Conservation (phyloP, 2,329 filamentous ascomycete genomes). For the Clonostachys byssicola region DNA sequence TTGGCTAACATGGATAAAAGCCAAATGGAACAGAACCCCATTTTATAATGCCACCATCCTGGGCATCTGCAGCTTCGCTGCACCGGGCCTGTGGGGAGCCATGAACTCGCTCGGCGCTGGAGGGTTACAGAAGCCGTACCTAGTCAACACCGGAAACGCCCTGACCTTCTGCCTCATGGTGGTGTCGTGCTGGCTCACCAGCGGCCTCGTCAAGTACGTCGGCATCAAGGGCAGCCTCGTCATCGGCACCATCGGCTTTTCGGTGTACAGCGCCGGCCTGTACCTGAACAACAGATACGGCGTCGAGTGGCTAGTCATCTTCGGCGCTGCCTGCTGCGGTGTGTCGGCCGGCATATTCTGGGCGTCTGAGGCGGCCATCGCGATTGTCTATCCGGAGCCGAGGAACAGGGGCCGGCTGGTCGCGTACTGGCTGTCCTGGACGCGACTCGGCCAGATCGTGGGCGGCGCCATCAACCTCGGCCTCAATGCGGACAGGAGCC, state of each 20-base stretch:
- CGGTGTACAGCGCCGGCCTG: constrained; percentile 36
- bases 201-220: constrained; percentile 12
- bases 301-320: constrained; percentile 28
- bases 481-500: constrained; percentile 52
- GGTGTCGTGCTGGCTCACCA: constrained; percentile 46
- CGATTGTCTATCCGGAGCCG: constrained; percentile 14
- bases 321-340: constrained; percentile 31
- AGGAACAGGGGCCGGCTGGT: constrained; percentile 3
- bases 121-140: constrained; percentile 56
- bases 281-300: constrained; percentile 44
- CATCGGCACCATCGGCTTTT: constrained; percentile 39
- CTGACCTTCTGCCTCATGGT: constrained; percentile 41
- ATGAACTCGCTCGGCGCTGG: constrained; percentile 17
- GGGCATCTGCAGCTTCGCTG: constrained; percentile 43
- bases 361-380: constrained; percentile 12
- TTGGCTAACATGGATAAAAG: background rate
- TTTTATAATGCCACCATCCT: constrained; percentile 29
- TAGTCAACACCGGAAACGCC: constrained; percentile 57
- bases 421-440: constrained; percentile 37
- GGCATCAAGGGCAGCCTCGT: constrained; percentile 24
- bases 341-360: constrained; percentile 24
- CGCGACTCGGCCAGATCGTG: constrained; percentile 33
- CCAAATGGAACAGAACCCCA: constrained; percentile 14
- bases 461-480: constrained; percentile 49
- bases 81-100: constrained; percentile 42